phyloP scores from a whole-genome alignment of 345 rosid species.

The Alliaria petiolata region DNA sequence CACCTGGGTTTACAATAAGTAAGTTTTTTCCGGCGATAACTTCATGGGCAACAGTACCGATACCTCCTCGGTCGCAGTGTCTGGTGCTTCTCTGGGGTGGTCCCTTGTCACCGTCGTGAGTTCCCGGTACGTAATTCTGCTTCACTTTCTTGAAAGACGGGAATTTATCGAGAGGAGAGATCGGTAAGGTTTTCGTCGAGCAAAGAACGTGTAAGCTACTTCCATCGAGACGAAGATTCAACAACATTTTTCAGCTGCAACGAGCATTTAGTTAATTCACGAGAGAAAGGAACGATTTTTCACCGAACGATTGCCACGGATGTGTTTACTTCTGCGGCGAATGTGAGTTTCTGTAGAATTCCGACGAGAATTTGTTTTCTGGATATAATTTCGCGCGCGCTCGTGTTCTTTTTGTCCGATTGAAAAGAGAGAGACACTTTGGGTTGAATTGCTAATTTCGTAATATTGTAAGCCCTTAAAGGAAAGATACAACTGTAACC shows the following conservation, averaged over 20 bases:
- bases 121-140: slow-evolving; percentile 33
- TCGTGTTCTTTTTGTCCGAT: not conserved
- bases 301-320: not conserved
- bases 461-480: slow-evolving; percentile 46
- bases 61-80: slow-evolving; percentile 29
- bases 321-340: not conserved
- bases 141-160: slow-evolving; percentile 32
- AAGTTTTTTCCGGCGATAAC: slow-evolving; percentile 21
- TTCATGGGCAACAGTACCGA: slow-evolving; percentile 27
- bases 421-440: not conserved
- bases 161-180: slow-evolving; percentile 37
- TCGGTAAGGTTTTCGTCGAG: slow-evolving; percentile 43
- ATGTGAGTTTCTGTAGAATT: not conserved
- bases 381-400: slow-evolving; percentile 28
- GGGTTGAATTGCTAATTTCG: not conserved
- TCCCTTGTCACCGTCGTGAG: slow-evolving; percentile 26
- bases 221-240: slow-evolving; percentile 51
- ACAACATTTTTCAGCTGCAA: slow-evolving; percentile 41
- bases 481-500: slow-evolving; percentile 46
- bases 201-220: slow-evolving; percentile 43
- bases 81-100: slow-evolving; percentile 15
- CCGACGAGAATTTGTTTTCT: not conserved
- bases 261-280: slow-evolving; percentile 8
- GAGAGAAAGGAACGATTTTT: not conserved
- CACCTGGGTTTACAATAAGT: slow-evolving; percentile 37